These are phyloP conservation scores for Penicilliopsis zonata DNA, from an alignment of 495 filamentous ascomycete genomes.

Conservation along the genomic window DNA sequence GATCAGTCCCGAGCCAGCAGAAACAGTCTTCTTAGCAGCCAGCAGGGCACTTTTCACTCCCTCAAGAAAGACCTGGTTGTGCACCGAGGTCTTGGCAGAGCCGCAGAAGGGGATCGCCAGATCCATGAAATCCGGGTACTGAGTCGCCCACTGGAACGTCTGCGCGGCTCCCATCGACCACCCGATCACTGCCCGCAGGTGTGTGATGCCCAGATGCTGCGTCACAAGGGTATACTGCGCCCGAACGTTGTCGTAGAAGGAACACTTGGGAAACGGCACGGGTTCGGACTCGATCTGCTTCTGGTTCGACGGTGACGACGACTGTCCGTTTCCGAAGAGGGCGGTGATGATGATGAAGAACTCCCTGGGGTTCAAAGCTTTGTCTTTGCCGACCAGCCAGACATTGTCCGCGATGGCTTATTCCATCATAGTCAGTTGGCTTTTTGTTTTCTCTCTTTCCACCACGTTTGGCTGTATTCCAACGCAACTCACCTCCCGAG, in stretches of 20 bases:
- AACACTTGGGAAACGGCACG: constrained; percentile 45
- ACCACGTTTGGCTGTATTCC: background rate
- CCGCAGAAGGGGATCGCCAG: constrained; percentile 56
- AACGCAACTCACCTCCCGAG: constrained; percentile 36
- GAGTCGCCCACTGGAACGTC: constrained; percentile 59
- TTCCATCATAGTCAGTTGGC: background rate
- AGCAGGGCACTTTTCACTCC: constrained; percentile 56
- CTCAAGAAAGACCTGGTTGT: constrained; percentile 64
- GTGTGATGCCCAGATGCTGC: constrained; percentile 47
- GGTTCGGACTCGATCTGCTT: too few relatives aligned
- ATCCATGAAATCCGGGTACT: constrained; percentile 61
- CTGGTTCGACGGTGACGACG: constrained; percentile 56
- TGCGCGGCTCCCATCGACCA: constrained; percentile 65
- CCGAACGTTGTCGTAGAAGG: constrained; percentile 58
- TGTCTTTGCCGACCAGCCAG: constrained; percentile 54
- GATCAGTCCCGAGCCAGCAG: constrained; percentile 33
- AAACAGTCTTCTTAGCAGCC: constrained; percentile 44
- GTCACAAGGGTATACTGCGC: constrained; percentile 56
- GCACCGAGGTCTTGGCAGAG: constrained; percentile 51
- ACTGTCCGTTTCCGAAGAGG: constrained; percentile 63
- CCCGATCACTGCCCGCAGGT: constrained; percentile 50
- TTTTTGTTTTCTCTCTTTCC: background rate
- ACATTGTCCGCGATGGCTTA: constrained; percentile 48
- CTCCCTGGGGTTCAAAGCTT: constrained; percentile 44
- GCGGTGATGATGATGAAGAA: constrained; percentile 63